Evolutionary conservation across 2,329 filamentous ascomycete genomes (phyloP), one percentile per base, ranked within the genome.

Genomic region (Aspergillus novoparasiticus): DNA sequence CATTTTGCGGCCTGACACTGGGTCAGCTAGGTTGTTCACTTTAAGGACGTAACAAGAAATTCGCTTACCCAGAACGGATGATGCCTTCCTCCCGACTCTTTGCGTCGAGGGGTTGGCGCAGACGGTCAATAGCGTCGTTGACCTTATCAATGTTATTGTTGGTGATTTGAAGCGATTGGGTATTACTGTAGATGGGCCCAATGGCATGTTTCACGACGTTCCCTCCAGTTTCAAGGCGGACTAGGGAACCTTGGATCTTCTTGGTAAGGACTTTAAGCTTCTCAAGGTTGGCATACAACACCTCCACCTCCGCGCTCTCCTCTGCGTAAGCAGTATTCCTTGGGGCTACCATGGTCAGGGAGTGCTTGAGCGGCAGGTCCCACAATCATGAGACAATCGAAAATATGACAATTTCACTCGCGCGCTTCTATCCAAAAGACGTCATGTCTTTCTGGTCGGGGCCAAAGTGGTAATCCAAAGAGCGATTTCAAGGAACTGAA

Each of bases 261-360:
- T 95, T 97, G 36, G 93, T 97, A 76, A 98, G 86, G 74, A 93
- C 88, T 64, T 93, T 90, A 70, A 96, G 96, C 85, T 97, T 98
- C 71, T 96, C 93, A 66, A 98, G 87, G 69, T 88, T 88, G 61
- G 87, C 87, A 68, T 85, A 86, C 28, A 90, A 78, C 59, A 89
- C 87, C 76, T 89, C 87, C 48, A 89, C 87, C 77, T 90, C 87
- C 8, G 87, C 87, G 74, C 86, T 87, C 80, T 90, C 87, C 79
- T 90, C 87, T 41, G 86, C 86, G 75, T 86, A 86, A 43, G 85
- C 84, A 60, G 82, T 82, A 76, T 85, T 86, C 66, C 85, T 82
- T 63, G 81, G 80, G 58, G 79, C 84, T 61, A 85, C 83, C 86
- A 88, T 86, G 61, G 64, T 71, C 60, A 60, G 45, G 60, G 57